phyloP scores from a whole-genome alignment of 192 early-diverging fungal species.

The Linnemannia zychae region DNA sequence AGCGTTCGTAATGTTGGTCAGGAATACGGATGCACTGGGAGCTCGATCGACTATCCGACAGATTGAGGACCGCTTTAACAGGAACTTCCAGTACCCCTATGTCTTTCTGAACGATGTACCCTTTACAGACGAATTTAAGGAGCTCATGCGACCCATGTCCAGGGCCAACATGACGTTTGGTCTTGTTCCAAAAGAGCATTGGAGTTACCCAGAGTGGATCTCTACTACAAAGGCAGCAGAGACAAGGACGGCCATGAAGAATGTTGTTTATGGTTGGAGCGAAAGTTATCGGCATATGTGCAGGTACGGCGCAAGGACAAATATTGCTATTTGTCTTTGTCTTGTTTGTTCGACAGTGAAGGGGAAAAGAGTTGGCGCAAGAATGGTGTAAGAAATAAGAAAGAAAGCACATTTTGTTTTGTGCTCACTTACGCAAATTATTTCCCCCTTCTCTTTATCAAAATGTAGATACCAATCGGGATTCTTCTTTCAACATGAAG shows the following conservation, averaged over 20 bases:
- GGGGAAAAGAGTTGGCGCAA: background rate
- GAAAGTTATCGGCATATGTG: conserved; percentile 86
- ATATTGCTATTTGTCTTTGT: background rate
- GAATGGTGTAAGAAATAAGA: background rate
- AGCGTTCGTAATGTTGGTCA: conserved; percentile 82
- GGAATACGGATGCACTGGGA: conserved; percentile 76
- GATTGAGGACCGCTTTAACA: conserved; percentile 88
- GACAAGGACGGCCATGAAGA: conserved; percentile 66
- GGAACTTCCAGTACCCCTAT: conserved; percentile 85
- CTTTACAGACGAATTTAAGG: conserved; percentile 79
- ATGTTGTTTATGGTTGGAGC: conserved; percentile 71
- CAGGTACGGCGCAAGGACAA: conserved; percentile 56
- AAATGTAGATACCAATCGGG: conserved; percentile 74
- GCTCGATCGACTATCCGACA: conserved; percentile 73
- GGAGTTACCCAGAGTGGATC: conserved; percentile 88
- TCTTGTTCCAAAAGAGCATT: conserved; percentile 76
- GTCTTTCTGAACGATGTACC: conserved; percentile 88
- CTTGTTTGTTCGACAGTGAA: background rate
- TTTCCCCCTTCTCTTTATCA: background rate
- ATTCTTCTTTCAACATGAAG: conserved; percentile 81
- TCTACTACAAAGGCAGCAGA: conserved; percentile 68
- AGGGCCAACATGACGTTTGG: conserved; percentile 74
- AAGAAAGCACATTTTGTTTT: background rate
- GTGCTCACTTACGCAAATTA: background rate
- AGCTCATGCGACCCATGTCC: conserved; percentile 66